Evolutionary conservation across 768 basidiomycete genomes (phyloP).

Genomic region (Cystofilobasidium macerans): DNA sequence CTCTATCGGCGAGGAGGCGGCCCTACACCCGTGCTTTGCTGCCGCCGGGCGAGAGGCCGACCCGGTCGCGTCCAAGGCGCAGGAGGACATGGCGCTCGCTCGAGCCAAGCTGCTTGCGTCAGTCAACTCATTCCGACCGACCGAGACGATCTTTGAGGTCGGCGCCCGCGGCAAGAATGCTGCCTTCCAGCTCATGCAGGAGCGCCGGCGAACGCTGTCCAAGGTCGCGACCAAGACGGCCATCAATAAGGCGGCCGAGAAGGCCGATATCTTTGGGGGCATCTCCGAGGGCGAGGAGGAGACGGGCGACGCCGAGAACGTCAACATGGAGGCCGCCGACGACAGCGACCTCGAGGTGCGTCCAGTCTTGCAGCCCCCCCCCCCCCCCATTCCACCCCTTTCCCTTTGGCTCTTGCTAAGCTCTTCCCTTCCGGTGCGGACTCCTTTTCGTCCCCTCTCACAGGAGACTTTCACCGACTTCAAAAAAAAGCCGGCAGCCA

Average conservation of each 20-base stretch:
- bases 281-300: constrained; percentile 33
- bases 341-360: constrained; percentile 65
- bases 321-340: constrained; percentile 57
- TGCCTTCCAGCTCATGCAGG: constrained; percentile 72
- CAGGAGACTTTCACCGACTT: constrained; percentile 36
- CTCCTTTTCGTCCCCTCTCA: background rate
- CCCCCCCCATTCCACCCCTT: no score
- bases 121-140: constrained; percentile 72
- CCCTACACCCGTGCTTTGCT: constrained; percentile 53
- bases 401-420: background rate
- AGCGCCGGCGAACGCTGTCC: constrained; percentile 62
- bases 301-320: constrained; percentile 34
- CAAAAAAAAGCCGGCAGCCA: constrained; percentile 37
- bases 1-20: constrained; percentile 44
- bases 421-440: background rate
- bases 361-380: no score
- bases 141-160: constrained; percentile 84
- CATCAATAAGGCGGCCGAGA: constrained; percentile 18
- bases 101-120: constrained; percentile 57
- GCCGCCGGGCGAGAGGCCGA: background rate
- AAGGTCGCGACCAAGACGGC: constrained; percentile 40
- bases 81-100: constrained; percentile 43
- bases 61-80: constrained; percentile 2
- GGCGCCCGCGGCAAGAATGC: constrained; percentile 56
- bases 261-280: constrained; percentile 11